Conservation (phyloP, 495 filamentous ascomycete species). For the Thermothielavioides terrestris region DNA sequence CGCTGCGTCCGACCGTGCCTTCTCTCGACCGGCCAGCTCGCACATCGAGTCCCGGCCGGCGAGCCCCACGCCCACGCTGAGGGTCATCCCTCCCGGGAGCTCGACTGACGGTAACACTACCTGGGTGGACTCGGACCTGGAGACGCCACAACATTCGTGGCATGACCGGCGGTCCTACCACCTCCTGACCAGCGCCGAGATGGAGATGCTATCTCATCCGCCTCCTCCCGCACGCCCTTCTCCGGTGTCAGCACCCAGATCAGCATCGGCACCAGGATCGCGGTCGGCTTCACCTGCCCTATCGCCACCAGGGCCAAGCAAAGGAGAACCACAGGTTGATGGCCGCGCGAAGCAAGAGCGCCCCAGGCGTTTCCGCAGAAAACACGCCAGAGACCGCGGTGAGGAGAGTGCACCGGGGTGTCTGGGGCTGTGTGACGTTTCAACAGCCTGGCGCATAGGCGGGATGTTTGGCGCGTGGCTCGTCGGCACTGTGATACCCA, state of each 20-base stretch:
- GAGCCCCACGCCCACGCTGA: slow-evolving; percentile 2
- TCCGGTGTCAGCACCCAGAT: neutral
- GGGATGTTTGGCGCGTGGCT: slow-evolving; percentile 3
- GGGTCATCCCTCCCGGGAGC: neutral
- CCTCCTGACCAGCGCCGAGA: slow-evolving; percentile 2
- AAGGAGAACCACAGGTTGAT: no score
- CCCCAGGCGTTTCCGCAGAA: no score
- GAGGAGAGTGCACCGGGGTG: neutral
- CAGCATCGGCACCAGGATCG: neutral
- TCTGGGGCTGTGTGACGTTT: neutral
- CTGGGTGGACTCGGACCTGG: no score
- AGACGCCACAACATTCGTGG: no score
- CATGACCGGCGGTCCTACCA: slow-evolving; percentile 2
- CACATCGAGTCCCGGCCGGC: neutral
- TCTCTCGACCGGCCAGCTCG: slow-evolving; percentile 2
- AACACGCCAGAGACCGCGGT: no score
- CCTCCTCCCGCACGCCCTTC: neutral
- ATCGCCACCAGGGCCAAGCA: neutral
- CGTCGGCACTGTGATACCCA: neutral
- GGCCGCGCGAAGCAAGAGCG: no score
- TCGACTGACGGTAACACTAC: no score
- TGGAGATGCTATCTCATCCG: slow-evolving; percentile 6
- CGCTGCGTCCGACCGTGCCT: neutral
- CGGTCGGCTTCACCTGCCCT: neutral
- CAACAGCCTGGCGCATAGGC: neutral